Percentiles rank a stretch among this genome's conserved stretches.
These are phyloP conservation scores for Penicillium atrosanguineum DNA, from an alignment of 495 filamentous ascomycete species.

Conservation along the genomic window DNA sequence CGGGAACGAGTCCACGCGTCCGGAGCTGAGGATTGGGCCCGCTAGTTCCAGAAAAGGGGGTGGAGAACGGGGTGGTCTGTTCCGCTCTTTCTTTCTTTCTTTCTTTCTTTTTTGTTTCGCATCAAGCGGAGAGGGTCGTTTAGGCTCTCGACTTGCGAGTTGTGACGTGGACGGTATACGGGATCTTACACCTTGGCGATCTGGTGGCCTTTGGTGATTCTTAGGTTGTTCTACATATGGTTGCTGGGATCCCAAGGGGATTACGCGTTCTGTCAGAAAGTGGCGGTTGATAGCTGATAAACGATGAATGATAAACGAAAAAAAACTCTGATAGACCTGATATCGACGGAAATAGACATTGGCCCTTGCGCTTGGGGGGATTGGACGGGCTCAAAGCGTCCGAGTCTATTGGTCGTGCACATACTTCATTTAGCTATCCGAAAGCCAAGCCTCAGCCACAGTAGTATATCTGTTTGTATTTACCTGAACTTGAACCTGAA, in stretches of 20 bases:
- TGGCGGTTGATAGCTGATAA: not conserved
- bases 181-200: too few relatives aligned
- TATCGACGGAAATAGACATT: not conserved
- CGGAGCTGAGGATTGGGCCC: not conserved
- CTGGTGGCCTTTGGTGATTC: too few relatives aligned
- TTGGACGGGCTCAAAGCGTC: too few relatives aligned
- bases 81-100: not conserved
- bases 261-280: not conserved
- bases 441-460: not conserved
- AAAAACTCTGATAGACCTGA: not conserved
- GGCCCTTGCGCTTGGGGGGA: too few relatives aligned
- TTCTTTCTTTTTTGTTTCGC: not conserved
- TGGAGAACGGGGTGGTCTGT: not conserved
- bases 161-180: too few relatives aligned
- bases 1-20: conserved; percentile 2
- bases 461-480: too few relatives aligned
- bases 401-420: too few relatives aligned
- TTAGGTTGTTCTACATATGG: too few relatives aligned
- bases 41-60: not conserved
- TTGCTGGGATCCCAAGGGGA: not conserved
- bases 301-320: too few relatives aligned
- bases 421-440: not conserved
- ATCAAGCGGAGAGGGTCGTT: too few relatives aligned
- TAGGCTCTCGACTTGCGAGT: too few relatives aligned
- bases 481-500: too few relatives aligned